Evolutionary conservation across 179 eudicot genomes (phyloP).

Genomic region (Drosera spatulata): DNA sequence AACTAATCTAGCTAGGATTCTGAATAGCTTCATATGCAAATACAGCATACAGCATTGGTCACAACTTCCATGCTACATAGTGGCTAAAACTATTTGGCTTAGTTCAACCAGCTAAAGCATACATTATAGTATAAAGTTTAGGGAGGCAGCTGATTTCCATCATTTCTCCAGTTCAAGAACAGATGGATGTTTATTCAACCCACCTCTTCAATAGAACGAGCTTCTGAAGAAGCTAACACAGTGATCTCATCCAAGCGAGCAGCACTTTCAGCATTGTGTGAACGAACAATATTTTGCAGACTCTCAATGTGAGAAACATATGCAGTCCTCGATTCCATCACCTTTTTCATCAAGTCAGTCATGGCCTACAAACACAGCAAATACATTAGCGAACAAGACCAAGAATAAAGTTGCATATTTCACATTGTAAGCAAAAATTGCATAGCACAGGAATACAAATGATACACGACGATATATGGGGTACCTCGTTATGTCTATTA

Average conservation of each 20-base stretch:
- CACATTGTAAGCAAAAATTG: background rate
- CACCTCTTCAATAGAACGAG: slow-evolving; percentile 54
- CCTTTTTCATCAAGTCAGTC: slow-evolving; percentile 59
- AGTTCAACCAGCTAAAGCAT: no score
- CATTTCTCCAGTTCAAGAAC: background rate
- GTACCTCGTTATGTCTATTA: slow-evolving; percentile 64
- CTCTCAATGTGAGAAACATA: slow-evolving; percentile 84
- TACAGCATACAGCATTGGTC: no score
- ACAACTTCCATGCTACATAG: no score
- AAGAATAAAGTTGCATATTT: slow-evolving; percentile 1
- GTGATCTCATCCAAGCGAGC: slow-evolving; percentile 83
- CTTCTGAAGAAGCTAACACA: slow-evolving; percentile 47
- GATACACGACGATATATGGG: slow-evolving; percentile 1
- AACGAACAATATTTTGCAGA: slow-evolving; percentile 80
- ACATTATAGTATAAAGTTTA: no score
- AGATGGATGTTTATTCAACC: slow-evolving; percentile 3
- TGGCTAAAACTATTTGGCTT: no score
- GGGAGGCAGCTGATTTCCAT: no score
- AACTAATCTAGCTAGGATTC: background rate
- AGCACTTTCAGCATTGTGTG: slow-evolving; percentile 75
- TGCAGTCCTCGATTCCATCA: slow-evolving; percentile 43
- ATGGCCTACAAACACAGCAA: slow-evolving; percentile 32
- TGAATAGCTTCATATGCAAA: no score
- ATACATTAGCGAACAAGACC: background rate
- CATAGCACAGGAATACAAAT: background rate